Evolutionary conservation across 208 protist genomes (phyloP).

Genomic region (Trichomonas vaginalis): DNA sequence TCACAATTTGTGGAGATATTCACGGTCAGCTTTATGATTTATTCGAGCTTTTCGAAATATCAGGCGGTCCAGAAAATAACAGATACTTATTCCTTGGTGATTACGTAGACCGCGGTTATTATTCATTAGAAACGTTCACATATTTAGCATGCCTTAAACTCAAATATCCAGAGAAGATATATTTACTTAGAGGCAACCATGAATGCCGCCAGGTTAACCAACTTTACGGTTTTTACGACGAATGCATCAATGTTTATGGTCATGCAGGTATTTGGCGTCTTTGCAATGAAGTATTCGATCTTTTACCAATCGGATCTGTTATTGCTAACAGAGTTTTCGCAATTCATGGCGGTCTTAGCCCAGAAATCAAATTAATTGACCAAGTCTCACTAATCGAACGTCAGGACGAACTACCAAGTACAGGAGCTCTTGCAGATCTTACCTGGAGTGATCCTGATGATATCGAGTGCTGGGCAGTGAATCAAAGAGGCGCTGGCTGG

Average conservation of each 20-base stretch:
- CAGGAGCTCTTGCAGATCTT: slow-evolving; percentile 63
- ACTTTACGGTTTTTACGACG: slow-evolving; percentile 71
- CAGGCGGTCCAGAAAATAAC: not conserved
- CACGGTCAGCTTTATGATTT: slow-evolving; percentile 20
- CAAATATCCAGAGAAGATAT: slow-evolving; percentile 60
- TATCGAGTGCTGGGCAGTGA: slow-evolving; percentile 59
- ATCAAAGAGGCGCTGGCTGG: slow-evolving; percentile 64
- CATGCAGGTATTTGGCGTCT: slow-evolving; percentile 62
- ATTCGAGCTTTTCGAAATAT: slow-evolving; percentile 9
- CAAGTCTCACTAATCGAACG: slow-evolving; percentile 65
- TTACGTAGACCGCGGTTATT: slow-evolving; percentile 20
- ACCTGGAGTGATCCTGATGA: slow-evolving; percentile 70
- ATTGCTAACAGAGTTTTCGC: slow-evolving; percentile 23
- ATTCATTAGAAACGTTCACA: not conserved
- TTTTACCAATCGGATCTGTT: slow-evolving; percentile 56
- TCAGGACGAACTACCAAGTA: slow-evolving; percentile 57
- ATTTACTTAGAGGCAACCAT: slow-evolving; percentile 72
- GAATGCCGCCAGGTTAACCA: slow-evolving; percentile 72
- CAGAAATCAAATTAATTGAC: slow-evolving; percentile 7
- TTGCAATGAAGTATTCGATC: slow-evolving; percentile 64
- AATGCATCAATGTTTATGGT: slow-evolving; percentile 64
- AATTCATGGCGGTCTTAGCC: slow-evolving; percentile 5
- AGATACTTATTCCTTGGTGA: slow-evolving; percentile 10
- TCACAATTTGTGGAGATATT: slow-evolving; percentile 18
- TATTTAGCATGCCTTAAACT: slow-evolving; percentile 5